Evolutionary conservation across 2,329 filamentous ascomycete species (phyloP), one percentile per base, ranked within the genome.

Genomic region (Fusarium neocosmosporiellum): DNA sequence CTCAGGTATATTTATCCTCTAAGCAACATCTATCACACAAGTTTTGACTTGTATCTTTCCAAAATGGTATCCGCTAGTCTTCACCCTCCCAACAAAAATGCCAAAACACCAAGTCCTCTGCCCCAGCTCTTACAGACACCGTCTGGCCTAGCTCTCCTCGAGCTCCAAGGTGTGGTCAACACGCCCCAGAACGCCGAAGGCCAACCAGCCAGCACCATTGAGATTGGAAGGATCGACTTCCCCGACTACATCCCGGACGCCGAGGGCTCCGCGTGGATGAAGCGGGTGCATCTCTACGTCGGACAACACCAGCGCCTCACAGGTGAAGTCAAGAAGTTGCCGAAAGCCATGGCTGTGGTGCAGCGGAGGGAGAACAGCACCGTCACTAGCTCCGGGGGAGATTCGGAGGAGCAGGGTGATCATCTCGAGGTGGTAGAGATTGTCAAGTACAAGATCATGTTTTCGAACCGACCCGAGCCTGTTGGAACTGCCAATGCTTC

Each of bases 81-180:
- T 18, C 81, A 88, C 68, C 85, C 81, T 36, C 81, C 83, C 10
- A 80, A 75, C 1, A 76, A 77, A 24, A 65, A 75, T 16, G 63
- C 66, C n/a, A 31, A 75, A 7, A 46, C 71, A n/a, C 61, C 77
- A 2, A 88, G 82, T 66, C 91, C 93, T 5, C 89, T 98, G 6
- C 96, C 96, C 2, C 82, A 88, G n/a, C 87, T 98, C 70, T 89
- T 98, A 18, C 93, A 95, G 76, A 98, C 96, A 1, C 96, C 96
- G 1, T 91, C 93, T 0, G 96, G 96, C 59, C 89, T 98, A 43
- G 96, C 96, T 20, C 87, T 99, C 53, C 86, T 99, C 65, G 96
- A 98, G 84, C 89, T 99, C 16, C 96, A 99, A 85, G 96, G 95
- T 69, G 94, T 90, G 16, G 92, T 99, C 83, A 96, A 97, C 81